These are phyloP conservation scores for Cardamine resedifolia DNA, from an alignment of 345 rosid species.

Conservation along the genomic window DNA sequence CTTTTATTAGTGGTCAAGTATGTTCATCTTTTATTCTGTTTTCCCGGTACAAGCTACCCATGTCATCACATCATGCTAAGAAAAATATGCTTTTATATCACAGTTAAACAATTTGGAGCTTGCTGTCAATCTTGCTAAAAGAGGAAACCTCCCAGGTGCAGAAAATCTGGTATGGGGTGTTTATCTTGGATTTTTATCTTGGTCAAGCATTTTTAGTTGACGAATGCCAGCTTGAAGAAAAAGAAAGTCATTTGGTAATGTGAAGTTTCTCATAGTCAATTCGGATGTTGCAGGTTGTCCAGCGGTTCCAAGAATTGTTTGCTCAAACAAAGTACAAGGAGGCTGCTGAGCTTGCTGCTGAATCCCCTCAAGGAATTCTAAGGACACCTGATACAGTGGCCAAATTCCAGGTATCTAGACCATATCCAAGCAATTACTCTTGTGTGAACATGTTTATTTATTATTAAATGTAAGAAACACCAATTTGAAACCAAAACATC, in stretches of 20 bases:
- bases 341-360: slow-evolving; percentile 99
- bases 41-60: slow-evolving; percentile 4
- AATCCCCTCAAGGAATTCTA: slow-evolving; percentile 96
- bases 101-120: slow-evolving; percentile 98
- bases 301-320: slow-evolving; percentile 96
- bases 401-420: slow-evolving; percentile 80
- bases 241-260: slow-evolving; percentile 7
- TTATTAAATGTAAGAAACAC: background rate
- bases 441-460: background rate
- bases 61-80: slow-evolving; percentile 19
- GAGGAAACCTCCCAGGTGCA: slow-evolving; percentile 99
- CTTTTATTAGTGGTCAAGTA: slow-evolving; percentile 98
- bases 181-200: slow-evolving; percentile 10
- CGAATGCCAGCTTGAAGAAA: background rate
- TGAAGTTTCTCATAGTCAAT: slow-evolving; percentile 19
- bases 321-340: slow-evolving; percentile 98
- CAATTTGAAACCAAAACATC: background rate
- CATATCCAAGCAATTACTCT: slow-evolving; percentile 9
- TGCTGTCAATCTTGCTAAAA: slow-evolving; percentile 96
- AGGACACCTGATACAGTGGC: slow-evolving; percentile 98
- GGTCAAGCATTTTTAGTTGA: slow-evolving; percentile 11
- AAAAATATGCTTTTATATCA: slow-evolving; percentile 25
- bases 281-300: slow-evolving; percentile 69
- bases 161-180: slow-evolving; percentile 83
- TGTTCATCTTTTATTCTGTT: slow-evolving; percentile 31